Percentiles rank a stretch among this genome's conserved stretches.
These are phyloP conservation scores for Nitzschia sp. DNA, from an alignment of 108 stramenopile species.

Conservation along the genomic window DNA sequence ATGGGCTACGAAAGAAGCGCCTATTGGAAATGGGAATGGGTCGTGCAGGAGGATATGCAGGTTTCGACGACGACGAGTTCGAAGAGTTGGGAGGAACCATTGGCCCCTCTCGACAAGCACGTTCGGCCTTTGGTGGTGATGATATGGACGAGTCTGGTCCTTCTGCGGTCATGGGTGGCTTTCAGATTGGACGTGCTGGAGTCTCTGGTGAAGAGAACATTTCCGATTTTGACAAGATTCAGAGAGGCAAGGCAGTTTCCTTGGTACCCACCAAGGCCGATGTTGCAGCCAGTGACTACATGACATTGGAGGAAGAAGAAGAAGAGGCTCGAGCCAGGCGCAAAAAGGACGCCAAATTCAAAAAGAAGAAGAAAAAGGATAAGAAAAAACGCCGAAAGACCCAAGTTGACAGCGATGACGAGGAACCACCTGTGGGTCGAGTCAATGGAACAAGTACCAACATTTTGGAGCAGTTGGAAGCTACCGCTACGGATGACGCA, in stretches of 20 bases:
- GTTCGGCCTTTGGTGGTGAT: slow-evolving; percentile 4
- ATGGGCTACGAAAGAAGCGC: slow-evolving; percentile 64
- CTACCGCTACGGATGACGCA: slow-evolving; percentile 21
- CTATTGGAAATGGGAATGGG: slow-evolving; percentile 75
- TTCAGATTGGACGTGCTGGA: slow-evolving; percentile 52
- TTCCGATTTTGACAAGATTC: slow-evolving; percentile 44
- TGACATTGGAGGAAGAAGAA: slow-evolving; percentile 76
- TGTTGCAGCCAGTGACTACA: slow-evolving; percentile 73
- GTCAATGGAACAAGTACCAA: not conserved
- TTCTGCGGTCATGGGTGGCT: slow-evolving; percentile 6
- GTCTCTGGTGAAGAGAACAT: slow-evolving; percentile 21
- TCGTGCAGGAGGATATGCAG: slow-evolving; percentile 86
- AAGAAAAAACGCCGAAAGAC: slow-evolving; percentile 51
- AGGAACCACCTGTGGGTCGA: not conserved
- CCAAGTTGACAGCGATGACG: slow-evolving; percentile 43
- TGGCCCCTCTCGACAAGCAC: slow-evolving; percentile 34
- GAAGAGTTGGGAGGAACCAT: slow-evolving; percentile 76
- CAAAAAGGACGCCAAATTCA: slow-evolving; percentile 48
- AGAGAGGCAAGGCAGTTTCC: slow-evolving; percentile 59
- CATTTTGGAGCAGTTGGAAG: slow-evolving; percentile 44
- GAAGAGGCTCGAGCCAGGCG: slow-evolving; percentile 22
- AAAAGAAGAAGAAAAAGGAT: slow-evolving; percentile 61
- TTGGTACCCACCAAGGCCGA: slow-evolving; percentile 51
- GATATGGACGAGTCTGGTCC: not conserved
- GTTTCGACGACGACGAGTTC: slow-evolving; percentile 92